Conservation (phyloP, 805 yeast species). For the Pichia nakasei region DNA sequence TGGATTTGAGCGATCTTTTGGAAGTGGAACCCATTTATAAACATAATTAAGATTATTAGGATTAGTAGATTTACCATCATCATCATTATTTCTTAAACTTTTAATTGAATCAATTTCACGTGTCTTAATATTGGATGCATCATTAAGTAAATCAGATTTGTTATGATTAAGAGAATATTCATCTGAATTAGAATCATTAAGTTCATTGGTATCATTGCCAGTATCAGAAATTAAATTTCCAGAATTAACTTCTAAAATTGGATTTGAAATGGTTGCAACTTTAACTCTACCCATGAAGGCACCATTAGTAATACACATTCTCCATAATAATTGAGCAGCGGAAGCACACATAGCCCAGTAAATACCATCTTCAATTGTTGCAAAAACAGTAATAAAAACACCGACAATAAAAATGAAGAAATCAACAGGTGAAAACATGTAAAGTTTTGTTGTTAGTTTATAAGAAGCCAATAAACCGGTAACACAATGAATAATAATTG, state of each 20-base stretch:
- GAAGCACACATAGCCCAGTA: slow-evolving; percentile 87
- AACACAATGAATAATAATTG: slow-evolving; percentile 90
- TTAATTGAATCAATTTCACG: neutral
- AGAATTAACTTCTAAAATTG: slow-evolving; percentile 28
- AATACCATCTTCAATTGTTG: slow-evolving; percentile 80
- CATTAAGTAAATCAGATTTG: neutral
- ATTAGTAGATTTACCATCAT: neutral
- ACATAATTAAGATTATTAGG: neutral
- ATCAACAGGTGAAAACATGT: slow-evolving; percentile 69
- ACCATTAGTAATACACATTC: slow-evolving; percentile 75
- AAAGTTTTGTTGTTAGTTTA: slow-evolving; percentile 57
- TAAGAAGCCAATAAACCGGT: slow-evolving; percentile 72
- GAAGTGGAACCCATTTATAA: slow-evolving; percentile 60
- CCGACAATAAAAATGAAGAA: slow-evolving; percentile 63
- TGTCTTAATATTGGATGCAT: neutral
- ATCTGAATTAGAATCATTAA: neutral
- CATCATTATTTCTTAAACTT: neutral
- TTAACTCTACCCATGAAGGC: slow-evolving; percentile 70
- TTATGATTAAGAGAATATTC: neutral
- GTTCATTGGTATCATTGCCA: neutral
- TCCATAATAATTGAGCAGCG: slow-evolving; percentile 60
- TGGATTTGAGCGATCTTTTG: slow-evolving; percentile 21
- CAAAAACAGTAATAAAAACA: slow-evolving; percentile 65
- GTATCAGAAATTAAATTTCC: neutral
- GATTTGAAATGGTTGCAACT: slow-evolving; percentile 63